phyloP scores from a whole-genome alignment of 2,329 filamentous ascomycete species.

The Alternaria consortialis region DNA sequence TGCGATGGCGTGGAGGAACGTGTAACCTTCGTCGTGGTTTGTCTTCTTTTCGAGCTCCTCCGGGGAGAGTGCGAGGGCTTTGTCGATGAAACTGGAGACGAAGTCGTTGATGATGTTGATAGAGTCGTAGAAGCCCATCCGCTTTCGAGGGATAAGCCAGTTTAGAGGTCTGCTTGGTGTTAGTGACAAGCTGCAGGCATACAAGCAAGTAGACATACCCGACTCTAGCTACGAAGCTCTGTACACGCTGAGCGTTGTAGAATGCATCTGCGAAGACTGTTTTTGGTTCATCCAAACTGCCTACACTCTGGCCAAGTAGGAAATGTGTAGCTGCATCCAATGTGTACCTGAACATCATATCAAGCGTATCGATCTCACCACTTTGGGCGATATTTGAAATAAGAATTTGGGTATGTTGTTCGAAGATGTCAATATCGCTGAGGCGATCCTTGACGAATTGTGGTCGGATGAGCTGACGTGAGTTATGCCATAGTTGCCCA shows the following conservation, averaged over 20 bases:
- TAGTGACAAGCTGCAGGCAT: conserved; percentile 4
- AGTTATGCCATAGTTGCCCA: conserved; percentile 78
- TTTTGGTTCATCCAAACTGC: conserved; percentile 64
- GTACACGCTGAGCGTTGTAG: conserved; percentile 77
- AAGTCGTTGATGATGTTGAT: conserved; percentile 78
- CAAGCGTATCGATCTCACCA: conserved; percentile 73
- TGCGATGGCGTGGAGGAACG: conserved; percentile 86
- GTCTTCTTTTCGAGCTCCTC: conserved; percentile 77
- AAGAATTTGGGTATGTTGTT: conserved; percentile 78
- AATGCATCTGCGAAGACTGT: conserved; percentile 83
- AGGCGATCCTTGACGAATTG: conserved; percentile 88
- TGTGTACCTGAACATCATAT: conserved; percentile 79
- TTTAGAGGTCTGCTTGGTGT: conserved; percentile 63
- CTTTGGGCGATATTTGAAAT: conserved; percentile 67
- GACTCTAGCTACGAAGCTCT: conserved; percentile 71
- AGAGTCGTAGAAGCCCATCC: conserved; percentile 67
- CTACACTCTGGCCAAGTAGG: conserved; percentile 78
- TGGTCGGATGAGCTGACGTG: conserved; percentile 81
- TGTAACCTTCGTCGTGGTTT: conserved; percentile 77
- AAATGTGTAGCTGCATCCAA: conserved; percentile 89
- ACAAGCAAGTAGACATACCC: conserved; percentile 57
- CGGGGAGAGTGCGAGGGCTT: conserved; percentile 72
- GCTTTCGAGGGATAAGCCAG: conserved; percentile 68
- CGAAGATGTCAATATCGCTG: conserved; percentile 82
- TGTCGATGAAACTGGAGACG: conserved; percentile 79